Base-by-base conservation (phyloP, 495 filamentous ascomycete species). In the Immersiella caudata region DNA sequence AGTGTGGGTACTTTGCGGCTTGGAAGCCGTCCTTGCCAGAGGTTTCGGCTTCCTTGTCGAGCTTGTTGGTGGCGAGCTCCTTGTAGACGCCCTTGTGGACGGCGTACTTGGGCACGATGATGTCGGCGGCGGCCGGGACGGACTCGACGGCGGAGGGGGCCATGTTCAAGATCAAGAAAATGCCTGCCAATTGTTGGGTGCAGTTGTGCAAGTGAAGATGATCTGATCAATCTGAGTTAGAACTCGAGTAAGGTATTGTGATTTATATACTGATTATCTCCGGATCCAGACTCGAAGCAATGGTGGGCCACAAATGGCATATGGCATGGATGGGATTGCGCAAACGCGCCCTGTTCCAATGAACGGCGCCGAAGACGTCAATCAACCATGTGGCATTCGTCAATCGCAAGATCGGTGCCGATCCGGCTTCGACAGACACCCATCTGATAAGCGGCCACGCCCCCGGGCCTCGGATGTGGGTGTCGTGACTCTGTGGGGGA, bases 1-100 rank as follows among this genome's bases (percentile, higher is more conserved):
- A 94, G 73, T 93, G 82, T 0, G 87, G 88, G 72, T 90, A 93
- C 89, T 79, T 82, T 20, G 81, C 83, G n/a, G 81, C 77, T 35
- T 74, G 62, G 63, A 79, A 74, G 33, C 79, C 83, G 65, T 76
- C 71, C 71, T 81, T 83, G 22, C 81, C 24, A 26, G 68, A 79
- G 57, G 78, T 76, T 60, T 85, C 84, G 33, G 72, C 75, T 3
- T 84, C 78, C 18, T 81, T 78, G 62, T 84, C 80, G 66, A 85
- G 86, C 67, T 83, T 82, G 56, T 80, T 81, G 29, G 84, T 71
- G 7, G 79, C 75, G 55, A 88, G 79, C 71, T 90, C 87, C 79
- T 90, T 90, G 78, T 90, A 90, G 55, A 80, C 77, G n/a, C 83
- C 83, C 5, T 76, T 78, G 21, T 81, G 79, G 35, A 79, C 73